Percentiles rank a stretch among this genome's conserved stretches.
phyloP scores from a whole-genome alignment of 805 yeast species.

The Candida coquimbonensis region DNA sequence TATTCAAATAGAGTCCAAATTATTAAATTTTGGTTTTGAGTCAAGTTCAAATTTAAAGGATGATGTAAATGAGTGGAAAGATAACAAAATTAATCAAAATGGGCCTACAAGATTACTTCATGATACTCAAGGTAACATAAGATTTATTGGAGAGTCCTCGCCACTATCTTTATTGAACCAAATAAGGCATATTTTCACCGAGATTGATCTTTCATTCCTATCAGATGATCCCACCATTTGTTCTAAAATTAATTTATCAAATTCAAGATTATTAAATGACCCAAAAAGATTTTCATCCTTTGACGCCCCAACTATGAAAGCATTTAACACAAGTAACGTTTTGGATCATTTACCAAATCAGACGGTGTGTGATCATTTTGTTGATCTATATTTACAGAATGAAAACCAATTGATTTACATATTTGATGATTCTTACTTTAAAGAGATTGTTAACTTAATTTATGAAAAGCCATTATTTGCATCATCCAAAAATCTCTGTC shows the following conservation, averaged over 20 bases:
- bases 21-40: neutral
- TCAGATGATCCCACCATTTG: neutral
- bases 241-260: neutral
- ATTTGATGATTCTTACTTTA: neutral
- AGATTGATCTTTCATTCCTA: neutral
- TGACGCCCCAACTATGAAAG: neutral
- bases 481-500: neutral
- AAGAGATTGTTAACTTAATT: neutral
- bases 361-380: neutral
- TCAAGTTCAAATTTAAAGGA: neutral
- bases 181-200: neutral
- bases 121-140: neutral
- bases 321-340: neutral
- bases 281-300: neutral
- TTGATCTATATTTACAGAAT: neutral
- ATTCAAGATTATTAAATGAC: neutral
- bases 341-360: neutral
- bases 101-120: neutral
- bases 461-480: neutral
- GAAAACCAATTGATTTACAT: neutral
- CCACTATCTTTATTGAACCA: neutral
- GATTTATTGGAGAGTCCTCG: neutral
- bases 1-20: neutral
- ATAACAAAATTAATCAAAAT: neutral
- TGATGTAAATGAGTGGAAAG: neutral